A percentile compares a stretch with the other conserved stretches of the same genome.
phyloP scores from a whole-genome alignment of 2,329 filamentous ascomycete genomes.

The Fusarium phyllophilum region DNA sequence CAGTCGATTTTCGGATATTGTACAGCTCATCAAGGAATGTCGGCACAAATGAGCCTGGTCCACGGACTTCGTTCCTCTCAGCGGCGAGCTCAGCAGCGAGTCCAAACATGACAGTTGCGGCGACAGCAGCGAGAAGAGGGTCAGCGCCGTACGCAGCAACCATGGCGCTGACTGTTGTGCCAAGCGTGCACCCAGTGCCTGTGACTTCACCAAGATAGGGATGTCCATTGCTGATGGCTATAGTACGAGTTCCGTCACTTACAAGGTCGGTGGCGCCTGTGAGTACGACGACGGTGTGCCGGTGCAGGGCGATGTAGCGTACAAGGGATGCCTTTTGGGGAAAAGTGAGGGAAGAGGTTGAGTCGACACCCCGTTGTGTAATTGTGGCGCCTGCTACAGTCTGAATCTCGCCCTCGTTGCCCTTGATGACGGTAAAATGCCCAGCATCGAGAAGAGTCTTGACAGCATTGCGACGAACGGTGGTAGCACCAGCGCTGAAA shows the following conservation, averaged over 20 bases:
- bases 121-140: slow-evolving; percentile 76
- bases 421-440: slow-evolving; percentile 90
- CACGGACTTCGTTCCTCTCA: slow-evolving; percentile 71
- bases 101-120: slow-evolving; percentile 81
- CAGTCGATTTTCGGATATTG: slow-evolving; percentile 59
- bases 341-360: slow-evolving; percentile 66
- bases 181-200: slow-evolving; percentile 86
- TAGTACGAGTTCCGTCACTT: slow-evolving; percentile 76
- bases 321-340: slow-evolving; percentile 69
- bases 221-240: slow-evolving; percentile 81
- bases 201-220: slow-evolving; percentile 75
- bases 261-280: slow-evolving; percentile 83
- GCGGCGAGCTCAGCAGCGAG: slow-evolving; percentile 76
- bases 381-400: slow-evolving; percentile 70
- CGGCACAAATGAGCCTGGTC: slow-evolving; percentile 87
- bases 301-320: slow-evolving; percentile 67
- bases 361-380: slow-evolving; percentile 85
- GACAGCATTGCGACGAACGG: slow-evolving; percentile 76
- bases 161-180: slow-evolving; percentile 81
- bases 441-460: slow-evolving; percentile 76
- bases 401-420: slow-evolving; percentile 89
- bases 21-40: slow-evolving; percentile 81
- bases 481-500: slow-evolving; percentile 79
- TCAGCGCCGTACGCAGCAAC: slow-evolving; percentile 71
- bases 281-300: slow-evolving; percentile 80